phyloP scores from a whole-genome alignment of 2,329 filamentous ascomycete species.

The Pseudopyrenochaeta lycopersici region DNA sequence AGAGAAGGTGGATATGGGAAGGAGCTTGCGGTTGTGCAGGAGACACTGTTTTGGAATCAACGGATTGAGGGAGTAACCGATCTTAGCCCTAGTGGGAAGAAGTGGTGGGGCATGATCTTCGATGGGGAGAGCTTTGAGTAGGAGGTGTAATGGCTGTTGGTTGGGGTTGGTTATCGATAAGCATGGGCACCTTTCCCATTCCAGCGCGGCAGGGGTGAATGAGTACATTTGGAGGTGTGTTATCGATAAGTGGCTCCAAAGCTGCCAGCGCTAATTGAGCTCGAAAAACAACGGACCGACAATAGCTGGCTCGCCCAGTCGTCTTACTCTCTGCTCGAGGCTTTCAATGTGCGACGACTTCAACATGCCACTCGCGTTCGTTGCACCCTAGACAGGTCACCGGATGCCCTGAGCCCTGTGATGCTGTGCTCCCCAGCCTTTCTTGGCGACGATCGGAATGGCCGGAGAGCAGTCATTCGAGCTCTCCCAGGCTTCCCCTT shows the following conservation, averaged over 20 bases:
- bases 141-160: background rate
- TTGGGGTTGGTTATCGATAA: too few species aligned
- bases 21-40: background rate
- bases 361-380: background rate
- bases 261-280: background rate
- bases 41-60: background rate
- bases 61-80: background rate
- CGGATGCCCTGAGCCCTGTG: conserved; percentile 11
- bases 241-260: conserved; percentile 19
- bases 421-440: conserved; percentile 9
- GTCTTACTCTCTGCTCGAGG: background rate
- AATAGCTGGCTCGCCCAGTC: background rate
- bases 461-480: conserved; percentile 16
- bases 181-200: background rate
- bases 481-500: conserved; percentile 13
- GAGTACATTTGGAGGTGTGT: too few species aligned
- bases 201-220: too few species aligned
- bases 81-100: background rate
- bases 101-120: background rate
- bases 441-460: conserved; percentile 24
- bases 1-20: background rate
- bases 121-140: background rate
- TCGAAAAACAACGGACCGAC: conserved; percentile 1
- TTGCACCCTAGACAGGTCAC: conserved; percentile 1
- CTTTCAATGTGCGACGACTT: background rate